Percentiles rank a stretch among this genome's conserved stretches.
Evolutionary conservation across 192 early-diverging fungal genomes (phyloP).

Genomic region (Cladochytrium replicatum): DNA sequence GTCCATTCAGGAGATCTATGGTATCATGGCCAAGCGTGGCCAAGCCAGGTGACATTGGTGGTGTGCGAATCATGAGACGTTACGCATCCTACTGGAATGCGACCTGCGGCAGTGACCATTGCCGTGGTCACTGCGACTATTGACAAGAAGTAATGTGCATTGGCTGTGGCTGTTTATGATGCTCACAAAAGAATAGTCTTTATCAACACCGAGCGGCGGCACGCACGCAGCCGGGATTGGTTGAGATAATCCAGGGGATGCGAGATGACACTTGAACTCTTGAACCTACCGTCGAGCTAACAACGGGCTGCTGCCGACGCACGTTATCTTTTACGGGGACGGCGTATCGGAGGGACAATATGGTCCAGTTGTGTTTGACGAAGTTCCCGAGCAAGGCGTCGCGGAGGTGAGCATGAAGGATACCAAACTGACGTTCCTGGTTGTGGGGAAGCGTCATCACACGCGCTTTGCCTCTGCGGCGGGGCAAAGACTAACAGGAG

Average conservation of each 20-base stretch:
- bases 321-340: constrained; percentile 51
- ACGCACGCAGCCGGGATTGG: constrained; percentile 27
- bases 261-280: constrained; percentile 22
- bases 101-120: constrained; percentile 36
- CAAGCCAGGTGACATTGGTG: too few relatives aligned
- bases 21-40: too few relatives aligned
- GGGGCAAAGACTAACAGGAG: constrained; percentile 30
- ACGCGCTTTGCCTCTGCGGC: constrained; percentile 75
- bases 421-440: constrained; percentile 38
- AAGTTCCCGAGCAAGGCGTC: constrained; percentile 36
- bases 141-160: too few relatives aligned
- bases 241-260: constrained; percentile 37
- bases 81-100: constrained; percentile 71
- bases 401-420: constrained; percentile 12
- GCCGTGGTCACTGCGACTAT: constrained; percentile 35
- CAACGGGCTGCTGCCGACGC: constrained; percentile 24
- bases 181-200: too few relatives aligned
- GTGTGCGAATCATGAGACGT: constrained; percentile 85
- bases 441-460: constrained; percentile 45
- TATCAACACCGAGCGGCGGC: too few relatives aligned
- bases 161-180: too few relatives aligned
- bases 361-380: too few relatives aligned
- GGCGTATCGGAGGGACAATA: constrained; percentile 54
- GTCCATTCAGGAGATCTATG: too few relatives aligned
- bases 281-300: constrained; percentile 25